Percentiles rank a stretch among this genome's conserved stretches.
Evolutionary conservation across 495 filamentous ascomycete species (phyloP).

Genomic region (Aspergillus asperescens): DNA sequence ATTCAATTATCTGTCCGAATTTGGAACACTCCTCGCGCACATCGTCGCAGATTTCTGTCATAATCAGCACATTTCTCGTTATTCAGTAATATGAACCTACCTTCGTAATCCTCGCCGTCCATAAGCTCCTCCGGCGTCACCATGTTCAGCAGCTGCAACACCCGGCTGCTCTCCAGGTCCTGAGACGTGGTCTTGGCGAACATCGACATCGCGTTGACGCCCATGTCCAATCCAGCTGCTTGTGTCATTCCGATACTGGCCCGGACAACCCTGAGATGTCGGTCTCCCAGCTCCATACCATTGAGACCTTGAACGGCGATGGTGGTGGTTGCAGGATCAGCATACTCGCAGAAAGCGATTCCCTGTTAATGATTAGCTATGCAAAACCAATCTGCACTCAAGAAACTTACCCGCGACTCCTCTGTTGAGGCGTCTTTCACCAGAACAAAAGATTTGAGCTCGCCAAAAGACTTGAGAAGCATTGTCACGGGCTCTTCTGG

Average conservation of each 20-base stretch:
- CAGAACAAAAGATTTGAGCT: conserved; percentile 86
- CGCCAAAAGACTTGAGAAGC: conserved; percentile 82
- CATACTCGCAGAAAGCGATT: conserved; percentile 95
- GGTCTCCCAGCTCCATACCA: conserved; percentile 85
- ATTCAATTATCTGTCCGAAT: conserved; percentile 72
- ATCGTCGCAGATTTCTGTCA: conserved; percentile 85
- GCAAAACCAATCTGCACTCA: neutral
- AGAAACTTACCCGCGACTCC: conserved; percentile 71
- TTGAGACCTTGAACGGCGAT: conserved; percentile 90
- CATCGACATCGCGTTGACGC: conserved; percentile 98
- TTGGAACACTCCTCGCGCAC: conserved; percentile 88
- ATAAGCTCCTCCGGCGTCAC: conserved; percentile 93
- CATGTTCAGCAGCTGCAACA: conserved; percentile 95
- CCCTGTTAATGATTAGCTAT: conserved; percentile 53
- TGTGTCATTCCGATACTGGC: conserved; percentile 92
- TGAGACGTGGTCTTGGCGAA: conserved; percentile 86
- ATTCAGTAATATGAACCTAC: conserved; percentile 35
- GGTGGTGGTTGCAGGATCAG: conserved; percentile 67
- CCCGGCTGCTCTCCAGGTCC: conserved; percentile 68
- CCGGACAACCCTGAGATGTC: conserved; percentile 74
- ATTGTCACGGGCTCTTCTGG: conserved; percentile 87
- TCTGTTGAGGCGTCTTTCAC: conserved; percentile 85
- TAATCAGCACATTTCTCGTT: neutral
- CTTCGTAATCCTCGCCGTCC: conserved; percentile 90
- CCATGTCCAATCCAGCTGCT: conserved; percentile 83